phyloP scores from a whole-genome alignment of 2,329 filamentous ascomycete species.

The Pyricularia grisea region DNA sequence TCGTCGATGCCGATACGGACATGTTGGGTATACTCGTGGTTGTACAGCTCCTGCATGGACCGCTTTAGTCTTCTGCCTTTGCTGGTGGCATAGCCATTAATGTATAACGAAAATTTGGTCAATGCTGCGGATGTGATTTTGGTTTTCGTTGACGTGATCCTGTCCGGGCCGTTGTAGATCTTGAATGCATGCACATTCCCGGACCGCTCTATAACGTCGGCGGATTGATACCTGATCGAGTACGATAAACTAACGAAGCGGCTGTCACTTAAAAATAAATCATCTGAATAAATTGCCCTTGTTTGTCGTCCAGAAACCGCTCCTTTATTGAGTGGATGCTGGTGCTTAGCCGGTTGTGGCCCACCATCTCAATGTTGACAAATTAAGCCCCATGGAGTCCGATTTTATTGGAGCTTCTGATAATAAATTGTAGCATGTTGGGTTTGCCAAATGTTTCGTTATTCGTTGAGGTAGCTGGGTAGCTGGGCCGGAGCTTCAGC shows the following conservation, averaged over 20 bases:
- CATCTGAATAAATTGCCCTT: conserved; percentile 69
- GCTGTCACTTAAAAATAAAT: conserved; percentile 68
- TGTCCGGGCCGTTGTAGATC: conserved; percentile 68
- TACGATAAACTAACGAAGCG: conserved; percentile 58
- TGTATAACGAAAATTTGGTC: conserved; percentile 87
- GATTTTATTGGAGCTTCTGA: conserved; percentile 66
- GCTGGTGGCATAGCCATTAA: conserved; percentile 72
- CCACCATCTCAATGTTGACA: conserved; percentile 55
- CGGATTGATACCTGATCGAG: conserved; percentile 67
- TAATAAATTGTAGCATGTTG: conserved; percentile 71
- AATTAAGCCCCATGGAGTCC: conserved; percentile 59
- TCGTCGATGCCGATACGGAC: conserved; percentile 63
- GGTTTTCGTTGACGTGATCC: conserved; percentile 77
- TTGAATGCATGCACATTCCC: conserved; percentile 64
- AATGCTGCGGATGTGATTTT: conserved; percentile 74
- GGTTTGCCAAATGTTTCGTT: conserved; percentile 58
- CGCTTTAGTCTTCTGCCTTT: conserved; percentile 68
- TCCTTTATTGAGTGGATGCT: conserved; percentile 54
- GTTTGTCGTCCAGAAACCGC: conserved; percentile 73
- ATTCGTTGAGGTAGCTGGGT: conserved; percentile 31
- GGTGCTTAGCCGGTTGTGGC: conserved; percentile 35
- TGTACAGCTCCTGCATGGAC: conserved; percentile 78
- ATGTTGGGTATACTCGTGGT: conserved; percentile 80
- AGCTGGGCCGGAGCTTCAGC: conserved; percentile 10
- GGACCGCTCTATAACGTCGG: conserved; percentile 60